phyloP scores from a whole-genome alignment of 2,329 filamentous ascomycete genomes.

The Dichotomopilus funicola region DNA sequence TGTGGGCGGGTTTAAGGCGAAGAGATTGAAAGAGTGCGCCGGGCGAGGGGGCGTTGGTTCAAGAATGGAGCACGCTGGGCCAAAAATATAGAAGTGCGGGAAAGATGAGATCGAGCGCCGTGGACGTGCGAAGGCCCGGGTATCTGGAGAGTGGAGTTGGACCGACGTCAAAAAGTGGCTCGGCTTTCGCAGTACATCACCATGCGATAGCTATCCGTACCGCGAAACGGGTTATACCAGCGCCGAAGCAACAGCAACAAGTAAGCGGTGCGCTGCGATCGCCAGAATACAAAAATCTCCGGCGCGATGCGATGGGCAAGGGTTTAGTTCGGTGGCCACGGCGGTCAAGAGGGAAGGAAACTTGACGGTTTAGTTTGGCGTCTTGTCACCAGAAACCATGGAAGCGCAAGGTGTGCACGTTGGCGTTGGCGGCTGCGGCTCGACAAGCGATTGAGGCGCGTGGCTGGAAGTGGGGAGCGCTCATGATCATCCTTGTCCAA shows the following conservation, averaged over 20 bases:
- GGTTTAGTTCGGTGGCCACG: background rate
- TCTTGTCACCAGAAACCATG: background rate
- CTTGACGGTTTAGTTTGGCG: background rate
- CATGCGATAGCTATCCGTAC: background rate
- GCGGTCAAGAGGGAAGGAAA: background rate
- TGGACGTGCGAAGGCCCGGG: background rate
- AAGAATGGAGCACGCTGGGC: too few relatives aligned
- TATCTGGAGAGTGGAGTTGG: background rate
- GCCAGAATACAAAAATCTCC: background rate
- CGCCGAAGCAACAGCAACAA: background rate
- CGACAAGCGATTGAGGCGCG: conserved; percentile 11
- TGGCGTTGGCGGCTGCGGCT: background rate
- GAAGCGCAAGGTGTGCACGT: background rate
- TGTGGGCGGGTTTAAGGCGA: too few relatives aligned
- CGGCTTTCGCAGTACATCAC: too few relatives aligned
- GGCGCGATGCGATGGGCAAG: background rate
- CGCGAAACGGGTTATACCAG: background rate
- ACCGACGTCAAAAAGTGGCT: too few relatives aligned
- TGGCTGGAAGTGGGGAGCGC: conserved; percentile 20
- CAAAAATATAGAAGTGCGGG: background rate
- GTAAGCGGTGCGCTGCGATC: background rate
- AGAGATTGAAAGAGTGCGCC: too few relatives aligned
- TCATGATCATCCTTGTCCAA: conserved; percentile 15
- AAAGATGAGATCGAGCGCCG: conserved; percentile 12
- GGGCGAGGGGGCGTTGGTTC: too few relatives aligned